Evolutionary conservation across 2,329 filamentous ascomycete species (phyloP), one percentile per base, ranked within the genome.

Genomic region (Macrophomina pseudophaseolina): DNA sequence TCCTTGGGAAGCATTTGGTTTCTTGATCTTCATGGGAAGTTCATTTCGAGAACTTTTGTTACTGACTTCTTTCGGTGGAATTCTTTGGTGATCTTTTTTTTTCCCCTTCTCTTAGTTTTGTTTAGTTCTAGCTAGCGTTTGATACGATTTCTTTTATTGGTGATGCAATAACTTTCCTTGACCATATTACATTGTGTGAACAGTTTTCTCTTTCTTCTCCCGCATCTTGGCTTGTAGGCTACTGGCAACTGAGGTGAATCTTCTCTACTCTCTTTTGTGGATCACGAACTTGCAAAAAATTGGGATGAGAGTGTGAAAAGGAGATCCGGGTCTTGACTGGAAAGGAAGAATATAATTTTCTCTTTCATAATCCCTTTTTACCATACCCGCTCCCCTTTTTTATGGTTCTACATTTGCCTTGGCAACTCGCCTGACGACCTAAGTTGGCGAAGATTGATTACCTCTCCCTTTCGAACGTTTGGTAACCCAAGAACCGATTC

Each of bases 121-220:
- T 44, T 28, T 46, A 23, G 23, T 23, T 23, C 23, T 23, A 23
- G 23, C 23, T 23, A 23, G 23, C 23, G 23, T 23, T 23, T 23
- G 23, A 23, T 23, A 23, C 23, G 23, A 23, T 23, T 23, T 23
- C 23, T 59, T 46, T 18, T 12, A 8, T 56, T 56, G 28, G 53
- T 56, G 53, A n/a, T 59, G 48, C 58, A 11, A 49, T 35, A 62
- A 62, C 58, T 62, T 62, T 60, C 56, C 56, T 60, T 62, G 44
- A 62, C 18, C 49, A 62, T 38, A 62, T 48, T 54, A 40, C 5
- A 28, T 18, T 62, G 44, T 51, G 49, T 44, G 44, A 49, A 62
- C 58, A 62, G 44, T 48, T 62, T 49, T 18, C 32, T 46, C 23
- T 38, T 18, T 35, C n/a, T 14, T 49, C 28, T 30, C 18, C 28